A percentile compares a stretch with the other conserved stretches of the same genome.
phyloP scores from a whole-genome alignment of 164 flowering plant species.

The Houttuynia cordata region DNA sequence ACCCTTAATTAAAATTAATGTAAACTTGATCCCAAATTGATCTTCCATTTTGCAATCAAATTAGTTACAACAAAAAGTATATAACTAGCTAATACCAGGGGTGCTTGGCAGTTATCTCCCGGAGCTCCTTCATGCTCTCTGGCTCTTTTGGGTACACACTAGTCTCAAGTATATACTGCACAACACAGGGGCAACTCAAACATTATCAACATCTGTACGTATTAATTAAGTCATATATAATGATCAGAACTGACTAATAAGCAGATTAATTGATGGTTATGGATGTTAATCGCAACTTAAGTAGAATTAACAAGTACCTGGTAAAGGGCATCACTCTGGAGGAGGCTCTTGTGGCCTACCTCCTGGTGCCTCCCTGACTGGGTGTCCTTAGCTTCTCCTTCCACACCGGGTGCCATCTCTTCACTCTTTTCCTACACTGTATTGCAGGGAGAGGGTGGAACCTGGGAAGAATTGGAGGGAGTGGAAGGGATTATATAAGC shows the following conservation, averaged over 20 bases:
- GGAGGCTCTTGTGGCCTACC: constrained; percentile 88
- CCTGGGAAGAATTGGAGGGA: not conserved
- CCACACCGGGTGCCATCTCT: constrained; percentile 11
- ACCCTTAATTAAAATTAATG: too few relatives aligned
- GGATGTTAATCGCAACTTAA: not conserved
- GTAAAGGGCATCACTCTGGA: constrained; percentile 80
- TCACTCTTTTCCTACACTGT: not conserved
- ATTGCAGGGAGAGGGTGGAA: not conserved
- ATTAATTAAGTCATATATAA: too few relatives aligned
- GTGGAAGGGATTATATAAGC: not conserved
- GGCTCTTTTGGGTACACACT: constrained; percentile 18
- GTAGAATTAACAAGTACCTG: constrained; percentile 32
- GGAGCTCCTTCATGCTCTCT: constrained; percentile 11
- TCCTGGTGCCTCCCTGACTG: constrained; percentile 45
- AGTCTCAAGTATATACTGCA: constrained; percentile 19
- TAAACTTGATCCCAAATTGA: not conserved
- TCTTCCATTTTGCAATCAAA: too few relatives aligned
- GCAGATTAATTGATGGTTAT: not conserved
- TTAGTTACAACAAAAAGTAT: not conserved
- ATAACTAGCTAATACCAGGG: not conserved
- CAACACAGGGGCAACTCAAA: not conserved
- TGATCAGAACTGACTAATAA: not conserved
- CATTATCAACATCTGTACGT: not conserved
- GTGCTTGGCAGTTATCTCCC: constrained; percentile 8
- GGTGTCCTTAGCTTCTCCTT: constrained; percentile 3